These are phyloP conservation scores for Lasiosphaeria miniovina DNA, from an alignment of 495 filamentous ascomycete species.

Conservation along the genomic window DNA sequence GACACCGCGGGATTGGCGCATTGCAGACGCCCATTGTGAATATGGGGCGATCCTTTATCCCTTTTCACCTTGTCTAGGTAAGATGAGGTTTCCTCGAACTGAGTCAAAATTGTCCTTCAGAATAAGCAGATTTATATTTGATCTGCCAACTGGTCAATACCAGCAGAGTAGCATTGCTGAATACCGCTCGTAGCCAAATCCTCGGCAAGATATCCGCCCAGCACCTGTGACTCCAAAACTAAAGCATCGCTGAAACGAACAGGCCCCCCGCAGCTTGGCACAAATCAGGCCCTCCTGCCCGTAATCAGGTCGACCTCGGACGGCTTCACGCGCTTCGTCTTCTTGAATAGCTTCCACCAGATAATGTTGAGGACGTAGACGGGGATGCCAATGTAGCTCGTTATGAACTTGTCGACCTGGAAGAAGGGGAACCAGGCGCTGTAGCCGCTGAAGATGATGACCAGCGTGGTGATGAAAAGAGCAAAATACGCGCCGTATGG, in stretches of 20 bases:
- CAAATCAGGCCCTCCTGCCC: constrained; percentile 18
- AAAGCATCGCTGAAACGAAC: neutral
- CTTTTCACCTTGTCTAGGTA: too few species aligned
- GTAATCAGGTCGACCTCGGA: constrained; percentile 32
- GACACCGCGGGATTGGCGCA: too few species aligned
- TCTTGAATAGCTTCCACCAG: constrained; percentile 34
- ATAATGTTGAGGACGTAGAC: constrained; percentile 59
- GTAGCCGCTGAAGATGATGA: constrained; percentile 79
- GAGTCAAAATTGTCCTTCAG: too few species aligned
- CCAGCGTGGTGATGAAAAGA: constrained; percentile 64
- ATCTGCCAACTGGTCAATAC: too few species aligned
- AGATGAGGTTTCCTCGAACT: too few species aligned
- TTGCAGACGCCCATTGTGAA: too few species aligned
- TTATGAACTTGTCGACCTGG: constrained; percentile 74
- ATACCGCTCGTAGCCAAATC: neutral
- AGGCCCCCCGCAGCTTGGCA: neutral
- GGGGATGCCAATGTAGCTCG: constrained; percentile 77
- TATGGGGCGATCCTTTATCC: too few species aligned
- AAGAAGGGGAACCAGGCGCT: constrained; percentile 54
- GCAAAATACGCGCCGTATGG: constrained; percentile 63
- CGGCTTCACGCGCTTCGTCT: constrained; percentile 31
- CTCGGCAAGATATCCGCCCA: neutral
- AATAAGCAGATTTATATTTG: too few species aligned
- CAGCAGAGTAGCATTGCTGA: too few species aligned
- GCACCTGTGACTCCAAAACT: neutral